Conservation (phyloP, 768 basidiomycete species). For the Mrakia blollopis region DNA sequence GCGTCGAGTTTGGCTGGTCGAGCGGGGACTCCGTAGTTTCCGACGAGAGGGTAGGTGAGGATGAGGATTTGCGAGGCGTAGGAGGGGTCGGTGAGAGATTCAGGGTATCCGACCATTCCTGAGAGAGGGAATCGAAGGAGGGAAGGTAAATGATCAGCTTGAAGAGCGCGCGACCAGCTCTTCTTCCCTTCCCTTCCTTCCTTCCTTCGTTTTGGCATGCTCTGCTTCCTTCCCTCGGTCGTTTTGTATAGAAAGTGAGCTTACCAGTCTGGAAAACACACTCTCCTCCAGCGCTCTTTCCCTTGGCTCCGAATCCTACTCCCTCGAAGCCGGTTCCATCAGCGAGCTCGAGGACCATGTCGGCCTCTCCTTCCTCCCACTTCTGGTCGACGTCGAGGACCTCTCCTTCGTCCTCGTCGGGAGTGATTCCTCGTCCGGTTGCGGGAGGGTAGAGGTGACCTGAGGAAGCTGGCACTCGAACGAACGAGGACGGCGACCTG, state of each 20-base stretch:
- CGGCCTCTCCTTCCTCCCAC: slow-evolving; percentile 40
- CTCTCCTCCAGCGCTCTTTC: slow-evolving; percentile 89
- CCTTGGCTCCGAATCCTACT: slow-evolving; percentile 86
- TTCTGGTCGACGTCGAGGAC: slow-evolving; percentile 38
- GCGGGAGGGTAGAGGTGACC: slow-evolving; percentile 43
- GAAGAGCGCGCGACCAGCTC: slow-evolving; percentile 7
- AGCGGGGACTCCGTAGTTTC: slow-evolving; percentile 93
- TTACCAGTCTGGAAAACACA: slow-evolving; percentile 99
- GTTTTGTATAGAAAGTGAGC: slow-evolving; percentile 36
- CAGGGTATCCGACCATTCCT: slow-evolving; percentile 99
- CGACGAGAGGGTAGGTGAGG: slow-evolving; percentile 91
- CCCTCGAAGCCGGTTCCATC: slow-evolving; percentile 87
- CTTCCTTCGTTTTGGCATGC: background rate
- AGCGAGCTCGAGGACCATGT: slow-evolving; percentile 71
- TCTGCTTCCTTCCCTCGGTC: background rate
- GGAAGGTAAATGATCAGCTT: background rate
- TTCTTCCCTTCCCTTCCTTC: background rate
- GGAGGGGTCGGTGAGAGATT: slow-evolving; percentile 95
- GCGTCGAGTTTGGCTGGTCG: slow-evolving; percentile 48
- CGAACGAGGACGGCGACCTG: slow-evolving; percentile 24
- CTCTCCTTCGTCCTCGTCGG: slow-evolving; percentile 31
- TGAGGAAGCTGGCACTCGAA: slow-evolving; percentile 30
- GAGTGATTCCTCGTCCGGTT: slow-evolving; percentile 41
- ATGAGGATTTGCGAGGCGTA: slow-evolving; percentile 98
- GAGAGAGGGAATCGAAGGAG: slow-evolving; percentile 3